Conservation (phyloP, 768 basidiomycete species). For the Kondoa subrosea region DNA sequence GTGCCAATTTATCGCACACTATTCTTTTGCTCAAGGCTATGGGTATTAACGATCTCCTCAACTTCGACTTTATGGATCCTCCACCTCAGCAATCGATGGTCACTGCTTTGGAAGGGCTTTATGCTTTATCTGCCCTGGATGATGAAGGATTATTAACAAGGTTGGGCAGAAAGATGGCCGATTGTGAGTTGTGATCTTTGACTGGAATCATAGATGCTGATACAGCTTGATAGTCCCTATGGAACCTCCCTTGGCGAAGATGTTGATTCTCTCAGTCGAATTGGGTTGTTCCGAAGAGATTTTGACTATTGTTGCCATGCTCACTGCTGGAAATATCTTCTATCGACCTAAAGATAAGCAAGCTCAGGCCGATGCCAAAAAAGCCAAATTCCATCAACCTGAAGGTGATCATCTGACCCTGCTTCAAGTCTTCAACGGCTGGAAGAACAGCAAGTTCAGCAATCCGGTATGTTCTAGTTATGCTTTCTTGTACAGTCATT, state of each 20-base stretch:
- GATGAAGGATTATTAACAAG: conserved; percentile 90
- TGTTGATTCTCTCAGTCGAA: conserved; percentile 94
- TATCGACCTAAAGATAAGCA: conserved; percentile 99
- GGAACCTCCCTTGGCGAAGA: conserved; percentile 89
- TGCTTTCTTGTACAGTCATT: not conserved
- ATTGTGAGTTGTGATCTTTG: conserved; percentile 39
- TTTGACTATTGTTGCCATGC: conserved; percentile 89
- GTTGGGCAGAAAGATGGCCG: conserved; percentile 95
- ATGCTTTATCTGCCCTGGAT: conserved; percentile 86
- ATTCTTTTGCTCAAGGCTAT: conserved; percentile 95
- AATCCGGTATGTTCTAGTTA: conserved; percentile 17
- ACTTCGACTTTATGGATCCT: conserved; percentile 99
- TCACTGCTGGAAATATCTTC: conserved; percentile 79
- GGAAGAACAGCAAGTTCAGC: conserved; percentile 89
- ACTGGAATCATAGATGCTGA: not conserved
- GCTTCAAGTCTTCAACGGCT: conserved; percentile 91
- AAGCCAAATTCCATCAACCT: conserved; percentile 97
- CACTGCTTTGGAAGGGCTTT: conserved; percentile 82
- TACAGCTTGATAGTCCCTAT: conserved; percentile 46
- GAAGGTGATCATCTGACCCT: conserved; percentile 91
- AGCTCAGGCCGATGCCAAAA: conserved; percentile 96
- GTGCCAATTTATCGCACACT: conserved; percentile 68
- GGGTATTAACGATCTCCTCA: conserved; percentile 93
- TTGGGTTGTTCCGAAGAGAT: conserved; percentile 97
- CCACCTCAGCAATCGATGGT: conserved; percentile 94